These are phyloP conservation scores for Salvia splendens DNA, from an alignment of 257 asterid genomes.

Conservation along the genomic window DNA sequence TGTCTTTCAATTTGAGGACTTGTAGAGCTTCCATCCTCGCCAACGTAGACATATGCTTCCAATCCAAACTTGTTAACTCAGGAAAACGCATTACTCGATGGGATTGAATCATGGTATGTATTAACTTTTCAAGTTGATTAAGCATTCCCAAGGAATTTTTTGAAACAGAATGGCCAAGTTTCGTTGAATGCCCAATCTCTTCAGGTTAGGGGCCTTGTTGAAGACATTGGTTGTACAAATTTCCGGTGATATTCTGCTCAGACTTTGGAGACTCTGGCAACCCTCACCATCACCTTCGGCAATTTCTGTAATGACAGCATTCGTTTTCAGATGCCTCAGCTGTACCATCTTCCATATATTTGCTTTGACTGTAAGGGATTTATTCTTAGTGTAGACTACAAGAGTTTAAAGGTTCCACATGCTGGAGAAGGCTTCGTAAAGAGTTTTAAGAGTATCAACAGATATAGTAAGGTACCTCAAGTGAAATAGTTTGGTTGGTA, in stretches of 20 bases:
- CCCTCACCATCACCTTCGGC: too few relatives aligned
- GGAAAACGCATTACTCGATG: constrained; percentile 18
- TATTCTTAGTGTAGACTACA: constrained; percentile 24
- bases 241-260: constrained; percentile 33
- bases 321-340: constrained; percentile 41
- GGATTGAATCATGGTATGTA: constrained; percentile 1
- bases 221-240: constrained; percentile 32
- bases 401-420: constrained; percentile 42
- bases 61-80: constrained; percentile 10
- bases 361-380: constrained; percentile 25
- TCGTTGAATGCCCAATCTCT: constrained; percentile 36
- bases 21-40: constrained; percentile 10
- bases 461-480: constrained; percentile 45
- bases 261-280: constrained; percentile 33
- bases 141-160: constrained; percentile 1
- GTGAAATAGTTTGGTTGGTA: constrained; percentile 30
- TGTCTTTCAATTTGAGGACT: constrained; percentile 42
- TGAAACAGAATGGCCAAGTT: neutral
- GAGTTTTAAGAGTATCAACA: constrained; percentile 16
- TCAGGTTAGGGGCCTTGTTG: constrained; percentile 18
- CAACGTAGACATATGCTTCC: constrained; percentile 39
- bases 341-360: constrained; percentile 39
- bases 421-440: constrained; percentile 35
- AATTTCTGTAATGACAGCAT: constrained; percentile 28
- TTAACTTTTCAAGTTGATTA: constrained; percentile 21